These are phyloP conservation scores for Hypoxylon sp. DNA, from an alignment of 2,329 filamentous ascomycete species.

Conservation along the genomic window DNA sequence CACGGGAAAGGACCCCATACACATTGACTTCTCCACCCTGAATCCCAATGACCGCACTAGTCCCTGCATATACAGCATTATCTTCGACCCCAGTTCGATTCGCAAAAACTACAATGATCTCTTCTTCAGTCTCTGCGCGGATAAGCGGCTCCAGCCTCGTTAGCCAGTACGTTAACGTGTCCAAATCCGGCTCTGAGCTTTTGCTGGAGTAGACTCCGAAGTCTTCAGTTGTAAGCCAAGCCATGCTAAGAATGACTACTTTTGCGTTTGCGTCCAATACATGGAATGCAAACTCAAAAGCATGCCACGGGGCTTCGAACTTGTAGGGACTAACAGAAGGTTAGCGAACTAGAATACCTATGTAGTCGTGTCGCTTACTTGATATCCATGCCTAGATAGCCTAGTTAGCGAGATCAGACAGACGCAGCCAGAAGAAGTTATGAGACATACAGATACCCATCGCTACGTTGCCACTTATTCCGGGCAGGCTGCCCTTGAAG, in stretches of 20 bases:
- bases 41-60: constrained; percentile 79
- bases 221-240: constrained; percentile 77
- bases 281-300: constrained; percentile 69
- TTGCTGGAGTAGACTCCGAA: constrained; percentile 57
- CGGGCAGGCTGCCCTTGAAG: constrained; percentile 61
- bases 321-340: constrained; percentile 61
- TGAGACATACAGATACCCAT: constrained; percentile 76
- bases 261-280: constrained; percentile 70
- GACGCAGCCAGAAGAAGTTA: too few relatives aligned
- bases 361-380: constrained; percentile 61
- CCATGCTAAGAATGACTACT: constrained; percentile 81
- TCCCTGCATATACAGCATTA: constrained; percentile 79
- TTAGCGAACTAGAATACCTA: constrained; percentile 39
- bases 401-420: too few relatives aligned
- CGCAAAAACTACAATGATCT: constrained; percentile 78
- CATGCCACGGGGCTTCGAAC: constrained; percentile 65
- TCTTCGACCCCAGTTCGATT: constrained; percentile 79
- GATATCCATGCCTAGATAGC: constrained; percentile 75
- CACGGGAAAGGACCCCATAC: constrained; percentile 79
- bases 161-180: constrained; percentile 83
- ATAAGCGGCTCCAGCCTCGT: constrained; percentile 78
- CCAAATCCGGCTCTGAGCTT: constrained; percentile 74
- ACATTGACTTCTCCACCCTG: constrained; percentile 75
- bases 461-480: constrained; percentile 64
- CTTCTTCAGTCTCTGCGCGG: constrained; percentile 64